Percentiles rank a stretch among this genome's conserved stretches.
phyloP scores from a whole-genome alignment of 139 green algal genomes.

The Raphidocelis subcapitata region DNA sequence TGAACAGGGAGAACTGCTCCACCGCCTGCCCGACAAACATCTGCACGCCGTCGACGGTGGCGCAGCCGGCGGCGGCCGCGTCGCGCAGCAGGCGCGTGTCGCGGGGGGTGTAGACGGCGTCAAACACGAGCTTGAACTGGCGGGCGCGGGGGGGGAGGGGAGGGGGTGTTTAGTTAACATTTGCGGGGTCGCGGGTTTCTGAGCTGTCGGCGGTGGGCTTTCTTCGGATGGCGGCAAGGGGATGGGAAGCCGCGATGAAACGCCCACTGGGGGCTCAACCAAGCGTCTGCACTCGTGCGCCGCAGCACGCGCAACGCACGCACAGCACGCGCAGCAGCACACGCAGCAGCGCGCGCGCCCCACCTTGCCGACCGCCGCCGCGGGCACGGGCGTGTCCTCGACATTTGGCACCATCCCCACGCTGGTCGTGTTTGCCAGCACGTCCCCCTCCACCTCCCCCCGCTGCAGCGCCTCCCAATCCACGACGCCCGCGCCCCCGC shows the following conservation, averaged over 20 bases:
- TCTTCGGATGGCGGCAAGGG: background rate
- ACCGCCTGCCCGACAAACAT: constrained; percentile 99
- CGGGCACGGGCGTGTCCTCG: constrained; percentile 67
- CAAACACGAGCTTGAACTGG: constrained; percentile 88
- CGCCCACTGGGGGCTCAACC: too few relatives aligned
- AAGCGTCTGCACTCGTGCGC: too few relatives aligned
- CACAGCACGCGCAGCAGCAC: too few relatives aligned
- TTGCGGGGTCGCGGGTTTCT: too few relatives aligned
- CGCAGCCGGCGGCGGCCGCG: constrained; percentile 42
- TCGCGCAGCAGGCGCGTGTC: constrained; percentile 81
- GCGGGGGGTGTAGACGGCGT: constrained; percentile 96
- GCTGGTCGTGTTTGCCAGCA: constrained; percentile 93
- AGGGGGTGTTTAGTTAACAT: too few relatives aligned
- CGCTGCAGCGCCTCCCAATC: constrained; percentile 46
- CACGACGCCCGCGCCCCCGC: constrained; percentile 19
- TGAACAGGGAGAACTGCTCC: constrained; percentile 85
- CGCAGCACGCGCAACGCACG: background rate
- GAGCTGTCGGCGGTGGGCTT: too few relatives aligned
- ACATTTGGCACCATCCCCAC: constrained; percentile 91
- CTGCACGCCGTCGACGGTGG: constrained; percentile 59
- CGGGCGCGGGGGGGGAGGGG: too few relatives aligned
- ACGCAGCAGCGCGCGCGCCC: background rate
- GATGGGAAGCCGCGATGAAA: background rate
- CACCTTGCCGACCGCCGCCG: constrained; percentile 52
- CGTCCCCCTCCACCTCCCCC: constrained; percentile 63